Conservation (phyloP, 2,329 filamentous ascomycete species). For the Alternaria conjuncta region DNA sequence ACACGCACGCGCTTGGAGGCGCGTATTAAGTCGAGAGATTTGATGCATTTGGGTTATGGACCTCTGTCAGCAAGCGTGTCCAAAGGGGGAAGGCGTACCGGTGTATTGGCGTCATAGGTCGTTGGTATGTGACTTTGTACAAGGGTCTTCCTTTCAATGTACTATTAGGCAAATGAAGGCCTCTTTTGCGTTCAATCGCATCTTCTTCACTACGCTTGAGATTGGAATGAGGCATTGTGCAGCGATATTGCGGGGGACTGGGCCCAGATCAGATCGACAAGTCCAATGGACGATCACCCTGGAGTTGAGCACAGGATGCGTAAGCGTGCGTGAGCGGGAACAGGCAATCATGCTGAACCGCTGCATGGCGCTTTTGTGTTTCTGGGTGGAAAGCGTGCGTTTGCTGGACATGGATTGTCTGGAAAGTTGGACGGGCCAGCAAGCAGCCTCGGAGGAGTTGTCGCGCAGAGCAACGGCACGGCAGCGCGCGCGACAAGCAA, state of each 20-base stretch:
- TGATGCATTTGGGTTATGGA: neutral
- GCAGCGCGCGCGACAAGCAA: slow-evolving; percentile 4
- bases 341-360: neutral
- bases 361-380: neutral
- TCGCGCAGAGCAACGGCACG: neutral
- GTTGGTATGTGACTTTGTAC: neutral
- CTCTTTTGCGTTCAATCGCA: neutral
- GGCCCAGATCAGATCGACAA: neutral
- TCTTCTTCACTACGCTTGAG: neutral
- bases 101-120: slow-evolving; percentile 11
- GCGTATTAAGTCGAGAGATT: neutral
- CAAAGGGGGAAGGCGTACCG: slow-evolving; percentile 9
- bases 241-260: neutral
- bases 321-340: slow-evolving; percentile 7
- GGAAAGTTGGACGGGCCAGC: neutral
- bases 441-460: neutral
- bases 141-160: slow-evolving; percentile 2
- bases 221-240: neutral
- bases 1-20: neutral
- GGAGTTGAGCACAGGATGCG: slow-evolving; percentile 3
- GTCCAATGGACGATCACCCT: neutral
- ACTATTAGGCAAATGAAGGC: slow-evolving; percentile 4
- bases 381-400: neutral
- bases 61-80: slow-evolving; percentile 1
- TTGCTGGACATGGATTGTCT: neutral